Evolutionary conservation across 495 filamentous ascomycete genomes (phyloP).

Genomic region (Hypoxylon intermedium): DNA sequence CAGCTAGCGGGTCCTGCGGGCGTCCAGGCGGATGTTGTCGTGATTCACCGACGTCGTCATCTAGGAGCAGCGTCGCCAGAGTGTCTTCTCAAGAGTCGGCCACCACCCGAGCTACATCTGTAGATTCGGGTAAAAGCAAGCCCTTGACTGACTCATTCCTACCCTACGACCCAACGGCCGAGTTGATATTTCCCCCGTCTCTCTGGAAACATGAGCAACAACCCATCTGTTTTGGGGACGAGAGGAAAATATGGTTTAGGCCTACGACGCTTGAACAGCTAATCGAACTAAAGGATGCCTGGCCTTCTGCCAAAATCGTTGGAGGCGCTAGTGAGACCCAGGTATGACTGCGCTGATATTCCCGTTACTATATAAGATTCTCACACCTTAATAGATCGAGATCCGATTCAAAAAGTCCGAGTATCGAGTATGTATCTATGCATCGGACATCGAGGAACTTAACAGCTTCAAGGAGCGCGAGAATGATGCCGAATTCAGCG

Average conservation of each 20-base stretch:
- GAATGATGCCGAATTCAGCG: slow-evolving; percentile 71
- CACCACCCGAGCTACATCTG: slow-evolving; percentile 20
- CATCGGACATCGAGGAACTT: slow-evolving; percentile 82
- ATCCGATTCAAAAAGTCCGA: slow-evolving; percentile 87
- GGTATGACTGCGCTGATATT: slow-evolving; percentile 10
- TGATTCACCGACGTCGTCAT: slow-evolving; percentile 42
- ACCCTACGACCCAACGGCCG: slow-evolving; percentile 79
- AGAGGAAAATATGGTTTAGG: slow-evolving; percentile 81
- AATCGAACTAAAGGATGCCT: slow-evolving; percentile 76
- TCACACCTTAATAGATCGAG: slow-evolving; percentile 62
- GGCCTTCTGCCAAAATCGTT: slow-evolving; percentile 82
- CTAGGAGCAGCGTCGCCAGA: slow-evolving; percentile 6
- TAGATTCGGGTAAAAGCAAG: slow-evolving; percentile 50
- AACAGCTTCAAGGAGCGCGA: slow-evolving; percentile 70
- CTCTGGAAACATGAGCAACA: slow-evolving; percentile 73
- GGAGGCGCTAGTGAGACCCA: slow-evolving; percentile 88
- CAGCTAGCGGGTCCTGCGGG: slow-evolving; percentile 47
- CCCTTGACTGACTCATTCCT: slow-evolving; percentile 74
- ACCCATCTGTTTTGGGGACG: slow-evolving; percentile 80
- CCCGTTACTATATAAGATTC: not conserved
- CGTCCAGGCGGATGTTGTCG: slow-evolving; percentile 55
- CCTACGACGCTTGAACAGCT: slow-evolving; percentile 79
- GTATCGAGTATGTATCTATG: slow-evolving; percentile 77
- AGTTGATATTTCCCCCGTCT: slow-evolving; percentile 82
- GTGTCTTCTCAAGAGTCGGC: slow-evolving; percentile 18